Conservation (phyloP, 1,284 basidiomycete genomes). For the Xerocomus cyaneibrunnescens region DNA sequence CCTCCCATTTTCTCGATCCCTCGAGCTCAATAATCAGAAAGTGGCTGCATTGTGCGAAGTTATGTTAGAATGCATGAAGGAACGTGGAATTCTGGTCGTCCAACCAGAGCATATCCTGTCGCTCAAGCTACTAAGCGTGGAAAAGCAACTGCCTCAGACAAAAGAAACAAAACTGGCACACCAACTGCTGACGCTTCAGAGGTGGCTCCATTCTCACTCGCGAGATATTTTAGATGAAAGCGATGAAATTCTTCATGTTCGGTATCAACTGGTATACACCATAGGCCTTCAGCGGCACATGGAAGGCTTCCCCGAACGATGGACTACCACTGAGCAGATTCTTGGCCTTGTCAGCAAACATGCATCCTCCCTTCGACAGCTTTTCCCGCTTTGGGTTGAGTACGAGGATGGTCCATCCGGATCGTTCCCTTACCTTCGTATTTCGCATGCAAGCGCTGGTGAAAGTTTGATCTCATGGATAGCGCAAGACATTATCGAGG, state of each 20-base stretch:
- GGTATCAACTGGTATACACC: background rate
- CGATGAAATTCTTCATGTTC: slow-evolving; percentile 48
- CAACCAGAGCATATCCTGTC: slow-evolving; percentile 58
- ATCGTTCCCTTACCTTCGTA: slow-evolving; percentile 37
- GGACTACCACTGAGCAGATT: slow-evolving; percentile 27
- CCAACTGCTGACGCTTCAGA: slow-evolving; percentile 27
- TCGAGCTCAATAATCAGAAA: slow-evolving; percentile 20
- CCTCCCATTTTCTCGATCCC: slow-evolving; percentile 48
- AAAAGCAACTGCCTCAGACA: slow-evolving; percentile 26
- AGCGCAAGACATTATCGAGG: slow-evolving; percentile 30
- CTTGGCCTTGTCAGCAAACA: slow-evolving; percentile 6
- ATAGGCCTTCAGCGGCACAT: background rate
- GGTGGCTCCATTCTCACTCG: slow-evolving; percentile 40
- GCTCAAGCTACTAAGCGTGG: slow-evolving; percentile 46
- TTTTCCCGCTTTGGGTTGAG: slow-evolving; percentile 20
- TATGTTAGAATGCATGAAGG: slow-evolving; percentile 39
- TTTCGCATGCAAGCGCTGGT: slow-evolving; percentile 31
- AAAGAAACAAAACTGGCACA: background rate
- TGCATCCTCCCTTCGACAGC: slow-evolving; percentile 1
- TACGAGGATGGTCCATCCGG: slow-evolving; percentile 11
- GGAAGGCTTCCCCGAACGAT: slow-evolving; percentile 42
- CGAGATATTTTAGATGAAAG: slow-evolving; percentile 54
- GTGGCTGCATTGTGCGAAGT: slow-evolving; percentile 28
- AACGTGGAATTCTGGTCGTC: slow-evolving; percentile 44
- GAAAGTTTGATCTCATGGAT: slow-evolving; percentile 22